Evolutionary conservation across 1,284 basidiomycete species (phyloP).

Genomic region (Xerocomus nothofagi): DNA sequence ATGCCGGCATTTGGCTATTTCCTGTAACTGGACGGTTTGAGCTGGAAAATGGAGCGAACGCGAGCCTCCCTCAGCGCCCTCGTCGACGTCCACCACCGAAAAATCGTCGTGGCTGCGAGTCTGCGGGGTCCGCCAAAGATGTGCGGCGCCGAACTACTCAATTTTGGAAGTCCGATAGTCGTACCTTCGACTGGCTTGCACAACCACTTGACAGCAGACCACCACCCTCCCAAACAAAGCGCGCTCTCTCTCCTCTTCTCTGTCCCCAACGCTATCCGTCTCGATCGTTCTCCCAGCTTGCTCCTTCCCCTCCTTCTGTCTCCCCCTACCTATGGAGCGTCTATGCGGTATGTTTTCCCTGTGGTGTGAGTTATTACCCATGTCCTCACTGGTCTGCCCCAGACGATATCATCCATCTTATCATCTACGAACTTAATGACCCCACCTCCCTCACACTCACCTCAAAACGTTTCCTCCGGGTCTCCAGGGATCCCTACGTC

Average conservation of each 20-base stretch:
- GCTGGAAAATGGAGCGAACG: slow-evolving; percentile 8
- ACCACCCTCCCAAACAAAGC: slow-evolving; percentile 38
- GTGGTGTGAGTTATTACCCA: slow-evolving; percentile 14
- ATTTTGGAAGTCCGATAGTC: slow-evolving; percentile 45
- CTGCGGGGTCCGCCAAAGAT: slow-evolving; percentile 32
- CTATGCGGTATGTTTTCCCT: slow-evolving; percentile 54
- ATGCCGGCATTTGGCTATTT: slow-evolving; percentile 33
- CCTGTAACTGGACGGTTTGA: slow-evolving; percentile 8
- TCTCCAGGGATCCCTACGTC: slow-evolving; percentile 71
- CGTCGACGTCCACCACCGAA: neutral
- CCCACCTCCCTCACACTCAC: slow-evolving; percentile 57
- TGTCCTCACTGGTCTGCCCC: slow-evolving; percentile 20
- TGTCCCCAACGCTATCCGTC: neutral
- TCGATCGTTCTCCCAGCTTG: slow-evolving; percentile 3
- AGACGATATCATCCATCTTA: slow-evolving; percentile 73
- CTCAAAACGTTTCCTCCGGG: slow-evolving; percentile 57
- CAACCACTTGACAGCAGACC: slow-evolving; percentile 36
- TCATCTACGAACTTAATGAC: slow-evolving; percentile 68
- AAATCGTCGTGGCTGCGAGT: slow-evolving; percentile 27
- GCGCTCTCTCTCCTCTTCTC: neutral
- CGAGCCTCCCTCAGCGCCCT: no score
- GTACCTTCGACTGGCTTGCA: slow-evolving; percentile 31
- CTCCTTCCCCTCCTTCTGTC: neutral
- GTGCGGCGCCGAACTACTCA: slow-evolving; percentile 28
- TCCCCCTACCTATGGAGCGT: slow-evolving; percentile 48